Conservation (phyloP, 2,329 filamentous ascomycete genomes). For the Colletotrichum noveboracense region DNA sequence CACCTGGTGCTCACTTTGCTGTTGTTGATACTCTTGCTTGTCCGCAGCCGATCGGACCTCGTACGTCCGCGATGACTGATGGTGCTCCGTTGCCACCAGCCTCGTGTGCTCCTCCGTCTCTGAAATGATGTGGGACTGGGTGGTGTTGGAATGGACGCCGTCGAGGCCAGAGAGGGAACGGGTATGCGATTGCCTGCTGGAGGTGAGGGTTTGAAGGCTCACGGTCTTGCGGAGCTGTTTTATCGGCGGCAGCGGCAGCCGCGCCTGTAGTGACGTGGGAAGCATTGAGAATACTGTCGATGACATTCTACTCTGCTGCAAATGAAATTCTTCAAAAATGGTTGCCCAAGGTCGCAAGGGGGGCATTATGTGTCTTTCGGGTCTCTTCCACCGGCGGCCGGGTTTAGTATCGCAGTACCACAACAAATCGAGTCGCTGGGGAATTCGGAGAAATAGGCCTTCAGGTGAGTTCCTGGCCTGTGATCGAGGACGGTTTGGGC, state of each 20-base stretch:
- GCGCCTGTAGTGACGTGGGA: constrained; percentile 55
- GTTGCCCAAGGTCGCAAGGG: constrained; percentile 22
- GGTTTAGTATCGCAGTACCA: neutral
- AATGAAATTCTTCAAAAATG: constrained; percentile 31
- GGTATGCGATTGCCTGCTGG: constrained; percentile 8
- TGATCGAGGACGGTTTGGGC: neutral
- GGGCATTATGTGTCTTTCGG: constrained; percentile 18
- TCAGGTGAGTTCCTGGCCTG: neutral
- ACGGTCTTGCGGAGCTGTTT: constrained; percentile 43
- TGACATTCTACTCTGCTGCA: constrained; percentile 38
- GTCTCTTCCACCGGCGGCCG: neutral
- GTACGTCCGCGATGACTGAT: constrained; percentile 4
- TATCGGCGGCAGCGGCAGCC: constrained; percentile 55
- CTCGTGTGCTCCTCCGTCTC: constrained; percentile 21
- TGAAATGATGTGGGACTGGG: constrained; percentile 4
- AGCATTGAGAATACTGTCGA: constrained; percentile 60
- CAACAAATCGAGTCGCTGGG: constrained; percentile 2
- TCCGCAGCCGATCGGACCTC: constrained; percentile 1
- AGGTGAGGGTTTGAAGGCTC: constrained; percentile 30
- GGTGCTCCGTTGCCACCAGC: constrained; percentile 10
- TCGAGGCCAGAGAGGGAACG: constrained; percentile 18
- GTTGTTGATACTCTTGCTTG: neutral
- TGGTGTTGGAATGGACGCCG: constrained; percentile 1
- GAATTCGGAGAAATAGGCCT: constrained; percentile 13
- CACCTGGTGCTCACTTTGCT: neutral